Conservation (phyloP, 257 asterid species). For the Solanum acaule region DNA sequence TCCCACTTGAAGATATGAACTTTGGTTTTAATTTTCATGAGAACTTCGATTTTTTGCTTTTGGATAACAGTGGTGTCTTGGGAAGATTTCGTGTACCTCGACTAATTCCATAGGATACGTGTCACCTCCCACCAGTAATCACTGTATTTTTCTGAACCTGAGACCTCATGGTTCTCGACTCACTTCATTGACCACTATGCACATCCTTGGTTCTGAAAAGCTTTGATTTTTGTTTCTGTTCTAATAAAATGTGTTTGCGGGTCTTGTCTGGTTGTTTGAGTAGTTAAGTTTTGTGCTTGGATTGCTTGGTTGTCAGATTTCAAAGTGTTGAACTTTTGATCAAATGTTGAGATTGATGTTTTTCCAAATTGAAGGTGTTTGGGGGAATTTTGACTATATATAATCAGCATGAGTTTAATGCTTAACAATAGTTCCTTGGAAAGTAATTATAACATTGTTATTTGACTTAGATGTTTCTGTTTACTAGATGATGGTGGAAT, state of each 20-base stretch:
- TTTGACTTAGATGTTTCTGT: background rate
- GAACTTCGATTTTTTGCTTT: background rate
- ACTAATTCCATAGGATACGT: background rate
- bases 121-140: background rate
- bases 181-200: background rate
- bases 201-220: background rate
- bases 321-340: background rate
- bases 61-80: background rate
- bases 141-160: background rate
- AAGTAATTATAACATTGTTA: background rate
- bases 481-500: background rate
- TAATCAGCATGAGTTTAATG: background rate
- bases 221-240: background rate
- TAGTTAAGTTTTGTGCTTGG: background rate
- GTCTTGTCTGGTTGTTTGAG: background rate
- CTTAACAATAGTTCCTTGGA: background rate
- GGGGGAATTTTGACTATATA: background rate
- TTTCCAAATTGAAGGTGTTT: background rate
- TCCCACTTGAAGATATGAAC: background rate
- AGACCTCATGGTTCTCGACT: background rate
- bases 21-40: background rate
- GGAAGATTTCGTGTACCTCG: background rate
- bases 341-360: background rate
- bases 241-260: background rate
- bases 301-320: background rate